Evolutionary conservation across 768 basidiomycete genomes (phyloP).

Genomic region (Saitozyma podzolica): DNA sequence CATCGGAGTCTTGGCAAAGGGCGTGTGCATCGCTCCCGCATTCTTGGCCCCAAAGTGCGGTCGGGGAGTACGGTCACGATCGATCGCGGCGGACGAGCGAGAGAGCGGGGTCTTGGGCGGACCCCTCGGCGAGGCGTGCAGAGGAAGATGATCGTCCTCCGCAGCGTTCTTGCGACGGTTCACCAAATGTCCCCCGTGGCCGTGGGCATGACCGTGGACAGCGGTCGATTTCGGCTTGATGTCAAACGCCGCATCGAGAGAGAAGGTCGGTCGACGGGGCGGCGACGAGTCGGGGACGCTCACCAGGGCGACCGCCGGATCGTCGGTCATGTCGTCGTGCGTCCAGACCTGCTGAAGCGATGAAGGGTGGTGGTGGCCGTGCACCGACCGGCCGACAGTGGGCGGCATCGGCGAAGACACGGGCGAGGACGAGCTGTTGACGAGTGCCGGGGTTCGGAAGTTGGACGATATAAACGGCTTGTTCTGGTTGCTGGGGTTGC

Average conservation of each 20-base stretch:
- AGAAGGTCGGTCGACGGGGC: slow-evolving; percentile 11
- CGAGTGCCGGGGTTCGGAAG: slow-evolving; percentile 44
- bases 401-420: slow-evolving; percentile 46
- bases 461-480: slow-evolving; percentile 24
- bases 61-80: slow-evolving; percentile 6
- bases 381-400: slow-evolving; percentile 25
- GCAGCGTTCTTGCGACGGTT: slow-evolving; percentile 3
- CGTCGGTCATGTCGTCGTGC: slow-evolving; percentile 29
- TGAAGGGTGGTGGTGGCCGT: slow-evolving; percentile 31
- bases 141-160: slow-evolving; percentile 21
- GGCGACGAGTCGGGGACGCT: slow-evolving; percentile 15
- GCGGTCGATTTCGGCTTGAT: slow-evolving; percentile 28
- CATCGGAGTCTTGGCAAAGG: slow-evolving; percentile 7
- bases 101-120: slow-evolving; percentile 44
- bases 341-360: slow-evolving; percentile 41
- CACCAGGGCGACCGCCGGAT: background rate
- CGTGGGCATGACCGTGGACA: background rate
- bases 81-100: slow-evolving; percentile 26
- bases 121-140: slow-evolving; percentile 8
- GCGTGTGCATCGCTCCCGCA: background rate
- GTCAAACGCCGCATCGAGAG: slow-evolving; percentile 37
- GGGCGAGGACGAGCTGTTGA: slow-evolving; percentile 42
- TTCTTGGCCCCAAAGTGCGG: background rate
- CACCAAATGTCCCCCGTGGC: background rate
- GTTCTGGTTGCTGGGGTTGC: slow-evolving; percentile 17